phyloP scores from a whole-genome alignment of 306 rosid species.

The Pyrus betulifolia region DNA sequence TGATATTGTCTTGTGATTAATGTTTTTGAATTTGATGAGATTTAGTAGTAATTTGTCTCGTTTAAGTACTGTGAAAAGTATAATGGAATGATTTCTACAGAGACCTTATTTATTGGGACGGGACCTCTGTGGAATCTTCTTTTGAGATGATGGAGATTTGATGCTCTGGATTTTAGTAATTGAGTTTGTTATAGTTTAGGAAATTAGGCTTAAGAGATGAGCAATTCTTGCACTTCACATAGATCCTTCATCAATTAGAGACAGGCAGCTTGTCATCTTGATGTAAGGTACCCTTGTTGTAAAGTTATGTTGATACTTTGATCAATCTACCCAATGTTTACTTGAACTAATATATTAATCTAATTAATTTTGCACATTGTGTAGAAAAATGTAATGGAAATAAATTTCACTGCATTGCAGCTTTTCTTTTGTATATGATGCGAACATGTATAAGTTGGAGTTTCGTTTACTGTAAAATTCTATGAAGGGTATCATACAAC shows the following conservation, averaged over 20 bases:
- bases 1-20: neutral
- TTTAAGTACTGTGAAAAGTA: neutral
- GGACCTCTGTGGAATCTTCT: neutral
- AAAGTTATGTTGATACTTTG: no score
- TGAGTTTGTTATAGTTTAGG: neutral
- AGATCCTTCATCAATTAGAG: neutral
- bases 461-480: neutral
- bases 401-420: neutral
- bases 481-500: neutral
- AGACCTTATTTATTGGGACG: neutral
- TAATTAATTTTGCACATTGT: neutral
- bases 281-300: neutral
- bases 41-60: neutral
- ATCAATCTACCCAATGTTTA: neutral
- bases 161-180: neutral
- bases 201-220: neutral
- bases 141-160: neutral
- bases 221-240: neutral
- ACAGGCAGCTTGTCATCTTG: neutral
- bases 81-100: neutral
- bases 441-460: neutral
- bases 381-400: neutral
- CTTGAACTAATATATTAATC: no score
- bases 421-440: neutral
- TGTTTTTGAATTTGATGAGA: neutral